Evolutionary conservation across 2,329 filamentous ascomycete species (phyloP).

Genomic region (Trichoderma sp.): DNA sequence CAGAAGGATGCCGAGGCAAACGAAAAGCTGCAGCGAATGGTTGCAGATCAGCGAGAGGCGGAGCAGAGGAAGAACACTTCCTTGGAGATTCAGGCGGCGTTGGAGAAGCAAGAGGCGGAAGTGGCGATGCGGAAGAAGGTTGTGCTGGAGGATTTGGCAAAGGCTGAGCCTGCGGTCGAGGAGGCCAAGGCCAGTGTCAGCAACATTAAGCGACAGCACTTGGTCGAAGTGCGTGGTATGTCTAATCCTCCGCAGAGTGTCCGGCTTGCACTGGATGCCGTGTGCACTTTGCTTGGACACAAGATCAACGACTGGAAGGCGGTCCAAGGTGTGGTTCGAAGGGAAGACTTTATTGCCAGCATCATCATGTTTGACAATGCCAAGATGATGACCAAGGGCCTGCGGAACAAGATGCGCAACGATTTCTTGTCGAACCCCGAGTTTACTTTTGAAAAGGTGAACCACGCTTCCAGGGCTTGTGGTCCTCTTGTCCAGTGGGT

Average conservation of each 20-base stretch:
- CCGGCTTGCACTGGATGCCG: conserved; percentile 89
- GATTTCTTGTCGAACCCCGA: conserved; percentile 92
- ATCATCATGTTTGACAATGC: conserved; percentile 98
- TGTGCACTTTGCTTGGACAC: conserved; percentile 91
- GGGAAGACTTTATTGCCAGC: conserved; percentile 95
- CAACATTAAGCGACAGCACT: conserved; percentile 96
- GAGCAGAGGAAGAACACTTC: conserved; percentile 88
- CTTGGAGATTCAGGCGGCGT: conserved; percentile 80
- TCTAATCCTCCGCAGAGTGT: conserved; percentile 88
- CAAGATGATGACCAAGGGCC: conserved; percentile 81
- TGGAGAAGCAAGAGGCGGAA: conserved; percentile 87
- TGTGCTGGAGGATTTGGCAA: conserved; percentile 83
- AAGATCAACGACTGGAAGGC: conserved; percentile 89
- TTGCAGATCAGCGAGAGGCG: conserved; percentile 91
- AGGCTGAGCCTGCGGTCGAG: conserved; percentile 87
- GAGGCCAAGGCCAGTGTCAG: conserved; percentile 95
- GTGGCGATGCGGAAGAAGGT: conserved; percentile 81
- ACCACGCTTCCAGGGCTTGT: conserved; percentile 94
- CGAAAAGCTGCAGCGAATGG: conserved; percentile 96
- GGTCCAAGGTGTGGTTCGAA: conserved; percentile 83
- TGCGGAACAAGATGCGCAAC: conserved; percentile 85
- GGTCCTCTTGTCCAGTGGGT: conserved; percentile 98
- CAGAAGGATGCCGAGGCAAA: conserved; percentile 94
- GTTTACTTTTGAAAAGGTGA: conserved; percentile 95
- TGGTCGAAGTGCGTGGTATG: conserved; percentile 98